Conservation (phyloP, 164 flowering plant species). For the Umbilicus rupestris region DNA sequence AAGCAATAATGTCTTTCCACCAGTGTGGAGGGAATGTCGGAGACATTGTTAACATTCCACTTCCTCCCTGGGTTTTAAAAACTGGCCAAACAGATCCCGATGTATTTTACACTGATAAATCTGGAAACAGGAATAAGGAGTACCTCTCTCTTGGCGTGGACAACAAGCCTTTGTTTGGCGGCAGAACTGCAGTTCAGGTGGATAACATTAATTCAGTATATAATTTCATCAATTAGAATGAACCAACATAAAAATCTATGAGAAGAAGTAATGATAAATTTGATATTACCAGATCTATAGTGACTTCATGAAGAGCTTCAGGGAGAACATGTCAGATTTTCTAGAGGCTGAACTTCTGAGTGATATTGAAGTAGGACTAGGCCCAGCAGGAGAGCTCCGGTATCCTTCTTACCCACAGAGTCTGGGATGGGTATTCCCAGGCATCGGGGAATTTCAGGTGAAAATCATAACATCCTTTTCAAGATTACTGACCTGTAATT, state of each 20-base stretch:
- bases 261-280: background rate
- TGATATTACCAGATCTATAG: slow-evolving; percentile 43
- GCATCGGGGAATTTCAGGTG: slow-evolving; percentile 94
- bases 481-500: no score
- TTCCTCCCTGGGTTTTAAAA: slow-evolving; percentile 65
- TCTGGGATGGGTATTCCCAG: slow-evolving; percentile 74
- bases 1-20: slow-evolving; percentile 85
- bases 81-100: slow-evolving; percentile 61
- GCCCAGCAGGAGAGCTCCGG: slow-evolving; percentile 83
- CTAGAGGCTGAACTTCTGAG: slow-evolving; percentile 42
- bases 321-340: slow-evolving; percentile 64
- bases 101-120: slow-evolving; percentile 57
- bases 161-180: slow-evolving; percentile 43
- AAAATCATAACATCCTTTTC: no score
- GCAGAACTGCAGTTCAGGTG: slow-evolving; percentile 69
- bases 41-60: slow-evolving; percentile 60
- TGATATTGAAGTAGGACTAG: slow-evolving; percentile 85
- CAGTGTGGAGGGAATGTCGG: slow-evolving; percentile 86
- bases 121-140: slow-evolving; percentile 53
- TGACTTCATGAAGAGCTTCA: slow-evolving; percentile 89
- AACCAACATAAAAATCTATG: no score
- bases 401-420: slow-evolving; percentile 69
- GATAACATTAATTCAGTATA: no score
- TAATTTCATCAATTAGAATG: no score
- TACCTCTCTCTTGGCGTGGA: slow-evolving; percentile 62